Base-by-base conservation (phyloP, 805 yeast genomes). In the Tetrapisispora pingtungensis region DNA sequence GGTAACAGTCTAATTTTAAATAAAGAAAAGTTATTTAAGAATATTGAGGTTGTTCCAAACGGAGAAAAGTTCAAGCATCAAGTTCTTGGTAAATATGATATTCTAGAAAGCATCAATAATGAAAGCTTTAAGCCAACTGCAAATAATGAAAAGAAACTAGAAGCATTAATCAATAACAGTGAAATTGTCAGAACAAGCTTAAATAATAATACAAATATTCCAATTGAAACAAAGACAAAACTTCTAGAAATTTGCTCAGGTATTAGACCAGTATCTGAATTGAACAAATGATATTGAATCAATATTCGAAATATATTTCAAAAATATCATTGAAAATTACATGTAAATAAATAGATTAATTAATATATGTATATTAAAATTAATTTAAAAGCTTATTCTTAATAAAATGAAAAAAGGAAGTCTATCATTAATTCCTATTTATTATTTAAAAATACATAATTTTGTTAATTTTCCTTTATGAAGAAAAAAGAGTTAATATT, bases 1-100 rank as follows among this genome's bases (percentile, higher is more conserved):
- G 95, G 95, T 1, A 68, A 75, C 52, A 61, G 59, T 3, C 39
- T 58, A 18, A 43, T 47, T 6, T 38, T 56, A 20, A 50, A 53
- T 28, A 53, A 50, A 33, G 64, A 62, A 39, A 55, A 45, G 26
- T 46, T 57, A 20, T 46, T 55, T 27, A 53, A 53, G n/a, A 61
- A 61, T 39, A 26, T 52, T 4, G 34, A 41, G 4, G 41, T 56
- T 7, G 22, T 46, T 3, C 37, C 47, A 4, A 51, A 58, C 41
- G 24, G 42, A 2, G 34, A 47, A 3, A 47, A 48, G 18, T 52
- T 53, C 22, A 40, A 47, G 10, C 40, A 46, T 7, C 41, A 38
- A 6, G 59, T 60, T 3, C 32, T 46, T 12, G 66, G 66, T 24
- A 42, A 52, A 35, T 58, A 54, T 45, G 48, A 39, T 13, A 17